These are phyloP conservation scores for Sequoiadendron giganteum DNA, from an alignment of 75 land plant genomes.

Conservation along the genomic window DNA sequence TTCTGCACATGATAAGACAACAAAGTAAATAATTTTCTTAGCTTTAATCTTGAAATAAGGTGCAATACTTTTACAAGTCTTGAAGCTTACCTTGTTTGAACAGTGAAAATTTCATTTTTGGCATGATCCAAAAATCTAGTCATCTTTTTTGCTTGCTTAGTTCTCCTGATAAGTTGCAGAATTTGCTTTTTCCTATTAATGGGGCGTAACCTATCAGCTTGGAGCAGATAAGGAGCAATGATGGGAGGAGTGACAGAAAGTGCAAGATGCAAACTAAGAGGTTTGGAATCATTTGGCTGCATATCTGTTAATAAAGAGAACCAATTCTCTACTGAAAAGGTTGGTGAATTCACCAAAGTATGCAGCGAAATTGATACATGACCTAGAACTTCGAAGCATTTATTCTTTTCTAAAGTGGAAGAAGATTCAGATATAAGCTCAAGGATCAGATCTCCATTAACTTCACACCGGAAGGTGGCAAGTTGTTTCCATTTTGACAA, in stretches of 20 bases:
- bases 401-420: constrained; percentile 12
- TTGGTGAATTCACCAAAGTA: constrained; percentile 28
- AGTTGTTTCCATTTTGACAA: constrained; percentile 36
- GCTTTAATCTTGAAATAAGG: neutral
- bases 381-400: constrained; percentile 26
- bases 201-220: constrained; percentile 27
- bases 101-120: constrained; percentile 33
- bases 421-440: constrained; percentile 31
- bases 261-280: constrained; percentile 42
- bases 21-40: neutral
- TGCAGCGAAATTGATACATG: constrained; percentile 30
- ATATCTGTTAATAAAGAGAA: constrained; percentile 27
- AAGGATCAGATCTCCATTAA: constrained; percentile 42
- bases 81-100: constrained; percentile 50
- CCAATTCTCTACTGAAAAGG: constrained; percentile 52
- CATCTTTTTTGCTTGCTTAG: constrained; percentile 24
- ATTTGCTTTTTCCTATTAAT: constrained; percentile 27
- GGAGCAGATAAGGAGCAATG: constrained; percentile 36
- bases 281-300: constrained; percentile 13
- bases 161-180: constrained; percentile 27
- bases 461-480: constrained; percentile 56
- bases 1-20: neutral
- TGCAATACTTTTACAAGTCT: neutral
- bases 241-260: constrained; percentile 53
- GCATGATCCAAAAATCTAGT: constrained; percentile 41